Conservation (phyloP, 208 protist species). For the Leishmania major region DNA sequence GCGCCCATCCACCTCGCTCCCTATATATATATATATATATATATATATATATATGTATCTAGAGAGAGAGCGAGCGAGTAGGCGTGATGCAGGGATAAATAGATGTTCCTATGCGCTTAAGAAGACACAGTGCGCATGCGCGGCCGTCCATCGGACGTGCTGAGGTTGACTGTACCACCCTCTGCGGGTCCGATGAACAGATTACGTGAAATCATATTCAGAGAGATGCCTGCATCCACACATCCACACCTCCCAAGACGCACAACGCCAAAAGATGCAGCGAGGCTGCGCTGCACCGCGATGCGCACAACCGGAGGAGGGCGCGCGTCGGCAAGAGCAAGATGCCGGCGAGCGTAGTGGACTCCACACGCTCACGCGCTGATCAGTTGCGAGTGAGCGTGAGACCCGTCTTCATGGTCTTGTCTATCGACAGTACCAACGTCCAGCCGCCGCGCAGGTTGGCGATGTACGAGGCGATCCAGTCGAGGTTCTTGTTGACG, state of each 20-base stretch:
- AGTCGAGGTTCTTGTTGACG: conserved; percentile 57
- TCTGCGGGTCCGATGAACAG: background rate
- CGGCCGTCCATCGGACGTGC: background rate
- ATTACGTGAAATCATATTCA: background rate
- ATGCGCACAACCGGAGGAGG: no score
- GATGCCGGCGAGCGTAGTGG: background rate
- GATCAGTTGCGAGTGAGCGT: conserved; percentile 49
- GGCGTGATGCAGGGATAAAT: no score
- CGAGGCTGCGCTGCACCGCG: no score
- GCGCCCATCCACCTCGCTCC: no score
- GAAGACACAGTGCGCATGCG: no score
- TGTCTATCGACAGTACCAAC: conserved; percentile 56
- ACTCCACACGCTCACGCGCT: background rate
- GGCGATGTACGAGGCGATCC: conserved; percentile 61
- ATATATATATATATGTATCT: no score
- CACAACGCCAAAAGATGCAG: background rate
- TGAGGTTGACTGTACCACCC: background rate
- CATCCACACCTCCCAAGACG: no score
- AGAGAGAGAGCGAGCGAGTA: no score
- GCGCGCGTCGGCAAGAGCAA: no score
- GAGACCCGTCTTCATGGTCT: conserved; percentile 48
- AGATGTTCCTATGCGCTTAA: no score
- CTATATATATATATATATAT: background rate
- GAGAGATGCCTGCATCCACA: no score
- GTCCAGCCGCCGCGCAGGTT: conserved; percentile 66